phyloP scores from a whole-genome alignment of 2,329 filamentous ascomycete species.

The Phialemoniopsis sp. region DNA sequence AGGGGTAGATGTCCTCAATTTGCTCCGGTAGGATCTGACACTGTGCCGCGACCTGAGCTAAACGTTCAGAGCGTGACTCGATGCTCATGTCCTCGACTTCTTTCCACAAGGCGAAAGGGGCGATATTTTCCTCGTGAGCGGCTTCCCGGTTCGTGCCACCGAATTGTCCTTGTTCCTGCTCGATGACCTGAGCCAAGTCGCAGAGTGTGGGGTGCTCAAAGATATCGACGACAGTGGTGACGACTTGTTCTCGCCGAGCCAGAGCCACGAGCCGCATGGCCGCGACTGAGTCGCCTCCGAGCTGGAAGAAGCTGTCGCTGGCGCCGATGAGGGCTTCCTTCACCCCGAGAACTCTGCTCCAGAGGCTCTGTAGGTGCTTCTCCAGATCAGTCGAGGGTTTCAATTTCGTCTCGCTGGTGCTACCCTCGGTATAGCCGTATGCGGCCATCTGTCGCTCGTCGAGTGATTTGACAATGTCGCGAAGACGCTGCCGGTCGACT shows the following conservation, averaged over 20 bases:
- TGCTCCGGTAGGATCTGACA: too few relatives aligned
- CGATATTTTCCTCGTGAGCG: too few relatives aligned
- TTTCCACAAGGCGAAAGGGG: too few relatives aligned
- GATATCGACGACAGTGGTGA: slow-evolving; percentile 50
- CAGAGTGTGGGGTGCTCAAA: slow-evolving; percentile 43
- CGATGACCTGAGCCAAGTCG: slow-evolving; percentile 49
- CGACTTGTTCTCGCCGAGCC: slow-evolving; percentile 40
- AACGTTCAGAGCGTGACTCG: too few relatives aligned
- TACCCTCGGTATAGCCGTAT: slow-evolving; percentile 17
- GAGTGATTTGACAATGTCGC: slow-evolving; percentile 6
- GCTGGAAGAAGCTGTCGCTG: slow-evolving; percentile 56
- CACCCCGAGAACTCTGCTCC: slow-evolving; percentile 41
- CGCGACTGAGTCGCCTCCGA: slow-evolving; percentile 56
- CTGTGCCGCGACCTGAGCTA: too few relatives aligned
- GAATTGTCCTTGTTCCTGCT: too few relatives aligned
- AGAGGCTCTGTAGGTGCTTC: slow-evolving; percentile 38
- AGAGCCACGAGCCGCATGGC: slow-evolving; percentile 60
- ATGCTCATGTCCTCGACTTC: too few relatives aligned
- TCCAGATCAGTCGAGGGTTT: slow-evolving; percentile 31
- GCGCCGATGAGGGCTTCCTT: slow-evolving; percentile 41
- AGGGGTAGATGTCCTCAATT: slow-evolving; percentile 14
- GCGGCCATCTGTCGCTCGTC: slow-evolving; percentile 2
- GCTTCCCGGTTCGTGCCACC: too few relatives aligned
- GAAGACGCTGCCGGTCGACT: slow-evolving; percentile 11
- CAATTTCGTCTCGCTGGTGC: slow-evolving; percentile 23